Percentiles rank a stretch among this genome's conserved stretches.
Evolutionary conservation across 192 early-diverging fungal genomes (phyloP).

Genomic region (Gryganskiella cystojenkinii): DNA sequence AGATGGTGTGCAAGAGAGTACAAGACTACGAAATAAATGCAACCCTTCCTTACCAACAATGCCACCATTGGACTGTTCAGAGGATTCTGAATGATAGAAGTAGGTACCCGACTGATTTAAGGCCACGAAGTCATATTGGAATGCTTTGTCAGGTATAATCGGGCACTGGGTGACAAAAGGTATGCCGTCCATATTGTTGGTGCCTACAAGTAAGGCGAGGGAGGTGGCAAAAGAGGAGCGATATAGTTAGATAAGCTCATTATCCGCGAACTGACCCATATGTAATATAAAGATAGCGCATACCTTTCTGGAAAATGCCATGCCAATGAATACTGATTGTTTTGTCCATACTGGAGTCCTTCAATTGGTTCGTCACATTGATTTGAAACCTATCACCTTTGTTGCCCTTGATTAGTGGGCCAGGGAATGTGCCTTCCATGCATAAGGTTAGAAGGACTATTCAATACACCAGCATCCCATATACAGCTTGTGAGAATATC

Average conservation of each 20-base stretch:
- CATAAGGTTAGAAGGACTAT: too few species aligned
- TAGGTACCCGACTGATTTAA: slow-evolving; percentile 53
- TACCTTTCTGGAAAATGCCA: slow-evolving; percentile 62
- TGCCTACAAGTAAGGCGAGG: slow-evolving; percentile 8
- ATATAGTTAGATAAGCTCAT: neutral
- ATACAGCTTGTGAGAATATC: neutral
- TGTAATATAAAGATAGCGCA: too few species aligned
- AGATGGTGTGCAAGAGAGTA: too few species aligned
- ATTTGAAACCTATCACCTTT: slow-evolving; percentile 58
- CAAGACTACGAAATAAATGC: too few species aligned
- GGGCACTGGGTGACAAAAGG: slow-evolving; percentile 53
- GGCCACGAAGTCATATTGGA: slow-evolving; percentile 49
- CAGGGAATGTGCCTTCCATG: slow-evolving; percentile 52
- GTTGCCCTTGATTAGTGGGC: slow-evolving; percentile 55
- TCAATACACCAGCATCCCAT: too few species aligned
- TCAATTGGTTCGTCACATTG: slow-evolving; percentile 55
- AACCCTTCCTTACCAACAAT: too few species aligned
- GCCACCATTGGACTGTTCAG: slow-evolving; percentile 49
- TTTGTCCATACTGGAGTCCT: too few species aligned
- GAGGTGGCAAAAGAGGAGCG: neutral
- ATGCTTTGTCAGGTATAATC: slow-evolving; percentile 37
- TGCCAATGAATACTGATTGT: slow-evolving; percentile 65
- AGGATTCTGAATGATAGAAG: slow-evolving; percentile 59
- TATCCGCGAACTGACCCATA: neutral
- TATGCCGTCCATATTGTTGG: slow-evolving; percentile 60